These are phyloP conservation scores for Acanthamoeba lenticulata DNA, from an alignment of 208 protist genomes.

Conservation along the genomic window DNA sequence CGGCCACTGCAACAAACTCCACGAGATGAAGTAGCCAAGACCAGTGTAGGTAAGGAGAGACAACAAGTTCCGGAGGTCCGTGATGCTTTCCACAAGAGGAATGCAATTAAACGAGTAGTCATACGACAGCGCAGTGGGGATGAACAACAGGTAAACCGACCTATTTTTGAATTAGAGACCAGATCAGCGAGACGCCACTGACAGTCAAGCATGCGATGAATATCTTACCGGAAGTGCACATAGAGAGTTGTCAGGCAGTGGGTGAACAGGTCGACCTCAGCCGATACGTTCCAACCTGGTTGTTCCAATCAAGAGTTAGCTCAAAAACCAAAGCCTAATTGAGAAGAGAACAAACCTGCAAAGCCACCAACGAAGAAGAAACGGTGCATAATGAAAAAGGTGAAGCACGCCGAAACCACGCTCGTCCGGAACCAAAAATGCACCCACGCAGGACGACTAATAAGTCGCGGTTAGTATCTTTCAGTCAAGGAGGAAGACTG, in stretches of 20 bases:
- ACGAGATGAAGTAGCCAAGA: slow-evolving; percentile 10
- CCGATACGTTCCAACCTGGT: not conserved
- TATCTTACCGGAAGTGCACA: slow-evolving; percentile 87
- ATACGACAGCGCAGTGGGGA: slow-evolving; percentile 87
- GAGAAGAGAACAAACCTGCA: not conserved
- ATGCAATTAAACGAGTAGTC: slow-evolving; percentile 94
- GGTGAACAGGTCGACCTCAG: slow-evolving; percentile 73
- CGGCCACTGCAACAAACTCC: not conserved
- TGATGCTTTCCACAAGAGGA: slow-evolving; percentile 80
- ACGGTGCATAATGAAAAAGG: slow-evolving; percentile 18
- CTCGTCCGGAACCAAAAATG: slow-evolving; percentile 8
- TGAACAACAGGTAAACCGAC: slow-evolving; percentile 87
- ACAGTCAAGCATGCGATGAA: not conserved
- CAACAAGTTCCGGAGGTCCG: slow-evolving; percentile 70
- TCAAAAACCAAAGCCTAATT: too few relatives aligned
- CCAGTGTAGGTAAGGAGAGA: slow-evolving; percentile 71
- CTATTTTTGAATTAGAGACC: not conserved
- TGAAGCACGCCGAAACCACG: not conserved
- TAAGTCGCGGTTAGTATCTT: not conserved
- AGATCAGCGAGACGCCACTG: not conserved
- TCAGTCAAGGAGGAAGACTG: slow-evolving; percentile 42
- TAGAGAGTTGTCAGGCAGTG: slow-evolving; percentile 78
- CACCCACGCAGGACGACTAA: not conserved
- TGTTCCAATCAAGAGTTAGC: not conserved
- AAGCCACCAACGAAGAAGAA: not conserved